A percentile compares a stretch with the other conserved stretches of the same genome.
phyloP scores from a whole-genome alignment of 139 green algal genomes.

The Micromonas commoda region DNA sequence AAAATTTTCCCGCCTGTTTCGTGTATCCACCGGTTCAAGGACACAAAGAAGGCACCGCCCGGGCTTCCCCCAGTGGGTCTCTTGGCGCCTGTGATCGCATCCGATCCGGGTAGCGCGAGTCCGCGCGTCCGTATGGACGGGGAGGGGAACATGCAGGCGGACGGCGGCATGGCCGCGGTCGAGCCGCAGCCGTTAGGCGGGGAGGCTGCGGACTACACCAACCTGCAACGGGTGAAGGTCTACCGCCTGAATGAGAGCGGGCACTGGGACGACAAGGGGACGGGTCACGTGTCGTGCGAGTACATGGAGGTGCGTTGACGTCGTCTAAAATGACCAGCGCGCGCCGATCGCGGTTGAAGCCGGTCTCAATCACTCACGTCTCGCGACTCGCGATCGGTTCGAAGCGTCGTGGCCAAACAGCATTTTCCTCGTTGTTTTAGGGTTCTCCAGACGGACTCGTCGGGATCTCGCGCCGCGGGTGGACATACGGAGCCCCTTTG shows the following conservation, averaged over 20 bases:
- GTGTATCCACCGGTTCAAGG: no score
- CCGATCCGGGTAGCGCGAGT: background rate
- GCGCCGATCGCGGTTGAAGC: background rate
- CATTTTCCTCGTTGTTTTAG: background rate
- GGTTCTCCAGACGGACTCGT: no score
- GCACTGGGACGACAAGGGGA: constrained; percentile 92
- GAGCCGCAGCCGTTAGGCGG: background rate
- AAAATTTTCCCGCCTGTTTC: no score
- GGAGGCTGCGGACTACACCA: background rate
- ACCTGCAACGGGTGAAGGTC: constrained; percentile 74
- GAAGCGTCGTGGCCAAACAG: no score
- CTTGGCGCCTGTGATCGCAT: background rate
- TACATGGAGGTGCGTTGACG: constrained; percentile 64
- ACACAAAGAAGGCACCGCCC: no score
- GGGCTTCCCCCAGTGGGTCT: no score
- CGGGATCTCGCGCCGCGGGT: no score
- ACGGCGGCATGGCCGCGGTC: background rate
- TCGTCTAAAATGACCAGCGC: background rate
- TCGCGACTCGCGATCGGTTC: no score
- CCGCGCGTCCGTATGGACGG: background rate
- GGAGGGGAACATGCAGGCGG: background rate
- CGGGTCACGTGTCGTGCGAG: constrained; percentile 77
- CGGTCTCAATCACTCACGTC: no score
- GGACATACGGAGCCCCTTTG: no score
- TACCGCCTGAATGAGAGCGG: constrained; percentile 82